A percentile compares a stretch with the other conserved stretches of the same genome.
phyloP scores from a whole-genome alignment of 352 stramenopile genomes.

The Globisporangium cylindrosporum region DNA sequence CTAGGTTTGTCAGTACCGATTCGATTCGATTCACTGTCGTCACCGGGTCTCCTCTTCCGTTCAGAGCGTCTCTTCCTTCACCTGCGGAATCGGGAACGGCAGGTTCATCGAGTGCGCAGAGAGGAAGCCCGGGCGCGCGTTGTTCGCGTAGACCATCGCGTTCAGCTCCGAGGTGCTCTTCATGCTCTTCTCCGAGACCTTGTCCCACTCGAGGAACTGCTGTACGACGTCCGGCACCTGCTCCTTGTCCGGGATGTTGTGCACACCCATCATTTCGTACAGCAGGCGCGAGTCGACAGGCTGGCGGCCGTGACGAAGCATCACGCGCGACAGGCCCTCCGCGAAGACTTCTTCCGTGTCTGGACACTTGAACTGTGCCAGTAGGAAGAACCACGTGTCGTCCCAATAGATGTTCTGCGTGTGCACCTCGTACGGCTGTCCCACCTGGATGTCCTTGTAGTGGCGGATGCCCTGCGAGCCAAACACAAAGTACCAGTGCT shows the following conservation, averaged over 20 bases:
- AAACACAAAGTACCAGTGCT: slow-evolving; percentile 71
- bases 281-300: slow-evolving; percentile 45
- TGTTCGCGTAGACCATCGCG: slow-evolving; percentile 25
- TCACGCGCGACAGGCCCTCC: slow-evolving; percentile 59
- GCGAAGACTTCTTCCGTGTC: slow-evolving; percentile 60
- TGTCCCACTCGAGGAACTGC: slow-evolving; percentile 59
- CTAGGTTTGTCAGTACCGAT: neutral
- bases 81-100: slow-evolving; percentile 31
- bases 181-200: slow-evolving; percentile 49
- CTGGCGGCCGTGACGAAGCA: slow-evolving; percentile 53
- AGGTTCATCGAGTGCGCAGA: slow-evolving; percentile 74
- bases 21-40: neutral
- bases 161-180: slow-evolving; percentile 42
- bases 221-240: slow-evolving; percentile 47
- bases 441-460: slow-evolving; percentile 49
- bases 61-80: slow-evolving; percentile 19
- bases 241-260: slow-evolving; percentile 35
- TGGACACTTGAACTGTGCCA: slow-evolving; percentile 65
- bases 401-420: slow-evolving; percentile 72
- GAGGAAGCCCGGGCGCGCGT: slow-evolving; percentile 30
- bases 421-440: slow-evolving; percentile 63
- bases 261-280: slow-evolving; percentile 54
- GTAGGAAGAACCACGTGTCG: slow-evolving; percentile 67
- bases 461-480: slow-evolving; percentile 65
- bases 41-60: neutral